Percentiles rank a stretch among this genome's conserved stretches.
Conservation (phyloP, 495 filamentous ascomycete genomes). For the Aspergillus coremiiformis region DNA sequence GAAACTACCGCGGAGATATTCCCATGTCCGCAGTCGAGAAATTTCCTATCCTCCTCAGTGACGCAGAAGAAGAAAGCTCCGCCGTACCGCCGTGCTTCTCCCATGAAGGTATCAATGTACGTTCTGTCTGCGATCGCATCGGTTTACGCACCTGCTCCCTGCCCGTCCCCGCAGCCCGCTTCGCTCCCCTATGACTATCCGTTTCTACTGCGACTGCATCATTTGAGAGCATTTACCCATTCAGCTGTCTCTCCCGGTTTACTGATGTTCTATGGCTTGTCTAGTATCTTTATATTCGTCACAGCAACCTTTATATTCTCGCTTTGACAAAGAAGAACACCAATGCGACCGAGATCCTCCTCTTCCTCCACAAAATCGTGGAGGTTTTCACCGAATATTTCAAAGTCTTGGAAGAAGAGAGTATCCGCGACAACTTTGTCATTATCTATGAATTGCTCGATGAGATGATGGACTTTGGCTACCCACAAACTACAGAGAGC, state of each 20-base stretch:
- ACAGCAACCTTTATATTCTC: slow-evolving; percentile 99
- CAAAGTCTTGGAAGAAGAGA: slow-evolving; percentile 98
- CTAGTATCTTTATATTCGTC: slow-evolving; percentile 98
- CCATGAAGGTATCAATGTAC: slow-evolving; percentile 94
- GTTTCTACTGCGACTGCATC: neutral
- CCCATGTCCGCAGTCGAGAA: slow-evolving; percentile 99
- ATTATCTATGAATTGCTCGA: slow-evolving; percentile 98
- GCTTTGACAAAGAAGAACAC: slow-evolving; percentile 98
- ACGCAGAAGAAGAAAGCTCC: slow-evolving; percentile 98
- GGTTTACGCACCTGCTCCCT: slow-evolving; percentile 8
- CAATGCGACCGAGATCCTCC: slow-evolving; percentile 95
- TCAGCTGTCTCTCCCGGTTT: too few species aligned
- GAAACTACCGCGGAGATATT: slow-evolving; percentile 98
- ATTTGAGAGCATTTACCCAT: neutral
- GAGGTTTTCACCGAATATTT: slow-evolving; percentile 99
- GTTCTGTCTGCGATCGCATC: slow-evolving; percentile 18
- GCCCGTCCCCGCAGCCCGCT: slow-evolving; percentile 14
- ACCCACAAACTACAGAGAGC: slow-evolving; percentile 96
- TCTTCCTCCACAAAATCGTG: slow-evolving; percentile 97
- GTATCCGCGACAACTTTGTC: slow-evolving; percentile 98
- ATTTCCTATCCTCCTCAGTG: slow-evolving; percentile 92
- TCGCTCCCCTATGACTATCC: neutral
- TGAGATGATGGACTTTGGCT: slow-evolving; percentile 99
- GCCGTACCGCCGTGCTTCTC: slow-evolving; percentile 98
- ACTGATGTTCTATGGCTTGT: slow-evolving; percentile 1